Conservation (phyloP, 2,329 filamentous ascomycete species). For the Colletotrichum liriopes region DNA sequence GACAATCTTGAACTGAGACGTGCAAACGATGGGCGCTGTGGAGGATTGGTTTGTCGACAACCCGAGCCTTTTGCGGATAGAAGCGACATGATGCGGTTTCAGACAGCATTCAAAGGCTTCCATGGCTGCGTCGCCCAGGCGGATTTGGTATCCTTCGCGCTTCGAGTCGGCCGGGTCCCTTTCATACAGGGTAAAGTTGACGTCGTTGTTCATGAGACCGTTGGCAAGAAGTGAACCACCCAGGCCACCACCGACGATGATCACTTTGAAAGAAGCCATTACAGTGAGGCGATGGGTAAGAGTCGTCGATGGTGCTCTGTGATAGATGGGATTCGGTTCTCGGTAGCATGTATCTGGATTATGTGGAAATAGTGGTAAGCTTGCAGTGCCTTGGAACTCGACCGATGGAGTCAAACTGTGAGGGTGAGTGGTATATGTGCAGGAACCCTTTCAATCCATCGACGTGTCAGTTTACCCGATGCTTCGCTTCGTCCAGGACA, state of each 20-base stretch:
- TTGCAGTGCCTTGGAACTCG: too few relatives aligned
- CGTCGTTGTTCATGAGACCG: constrained; percentile 5
- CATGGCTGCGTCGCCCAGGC: constrained; percentile 7
- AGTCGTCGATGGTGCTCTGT: too few relatives aligned
- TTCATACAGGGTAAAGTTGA: constrained; percentile 13
- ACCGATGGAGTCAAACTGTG: too few relatives aligned
- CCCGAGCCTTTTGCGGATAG: constrained; percentile 2
- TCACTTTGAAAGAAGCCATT: constrained; percentile 7
- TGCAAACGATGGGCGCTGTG: constrained; percentile 14
- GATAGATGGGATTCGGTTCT: too few relatives aligned
- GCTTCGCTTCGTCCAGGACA: too few relatives aligned
- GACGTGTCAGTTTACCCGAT: too few relatives aligned
- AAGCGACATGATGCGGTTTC: background rate
- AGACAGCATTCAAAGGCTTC: constrained; percentile 6
- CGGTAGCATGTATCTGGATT: too few relatives aligned
- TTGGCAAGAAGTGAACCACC: constrained; percentile 17
- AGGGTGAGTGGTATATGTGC: too few relatives aligned
- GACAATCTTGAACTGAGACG: constrained; percentile 13
- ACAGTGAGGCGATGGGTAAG: too few relatives aligned
- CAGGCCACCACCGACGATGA: constrained; percentile 14
- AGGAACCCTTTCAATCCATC: too few relatives aligned
- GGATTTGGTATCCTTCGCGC: constrained; percentile 25
- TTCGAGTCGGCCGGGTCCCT: constrained; percentile 3
- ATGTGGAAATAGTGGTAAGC: too few relatives aligned
- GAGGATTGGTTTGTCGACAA: background rate